Evolutionary conservation across 352 stramenopile species (phyloP), one percentile per base, ranked within the genome.

Genomic region (Phytophthora ramorum): DNA sequence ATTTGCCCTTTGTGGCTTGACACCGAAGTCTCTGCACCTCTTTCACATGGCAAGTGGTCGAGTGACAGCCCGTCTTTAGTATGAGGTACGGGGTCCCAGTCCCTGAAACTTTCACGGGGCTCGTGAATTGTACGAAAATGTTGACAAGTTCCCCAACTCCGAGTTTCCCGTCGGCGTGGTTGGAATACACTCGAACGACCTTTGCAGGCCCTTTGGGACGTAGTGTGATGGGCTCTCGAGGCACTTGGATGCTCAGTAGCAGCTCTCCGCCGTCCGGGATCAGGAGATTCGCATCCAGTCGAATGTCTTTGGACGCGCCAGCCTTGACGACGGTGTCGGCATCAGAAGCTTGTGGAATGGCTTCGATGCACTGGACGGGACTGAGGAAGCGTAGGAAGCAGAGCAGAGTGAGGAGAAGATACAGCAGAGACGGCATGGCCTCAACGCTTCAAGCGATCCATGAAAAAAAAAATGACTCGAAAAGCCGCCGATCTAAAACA

Each of bases 261-360:
- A 95, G 49, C 65, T 92, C 84, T 13, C 84, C 71, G 2, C 82
- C 86, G 52, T 92, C 86, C 0, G 84, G 84, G 22, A 95, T 93
- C 46, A 81, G 64, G 6, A 95, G 55, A 35, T 92, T 92, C 9
- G 85, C 83, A 20, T 91, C 78, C 24, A 94, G 48, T 9, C 78
- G 83, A 20, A 94, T 65, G 26, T 81, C 70, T 74, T 79, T 87
- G 45, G 53, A 70, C 2, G 78, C 63, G 46, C 81, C 63, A 30
- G 63, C 55, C 37, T 90, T 82, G 16, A 90, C 76, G 17, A 83
- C 51, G 0, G 73, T 78, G 54, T 86, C 34, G 10, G 80, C 75
- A 68, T 90, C 81, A 0, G 71, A 55, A 32, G 83, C 79, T 57
- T 77, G 83, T 1, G 83, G 76, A 20, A 87, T 45, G 0, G 78